Percentiles rank a stretch among this genome's conserved stretches.
These are phyloP conservation scores for Phoenix dactylifera DNA, from an alignment of 176 grass and related monocot species.

Conservation along the genomic window DNA sequence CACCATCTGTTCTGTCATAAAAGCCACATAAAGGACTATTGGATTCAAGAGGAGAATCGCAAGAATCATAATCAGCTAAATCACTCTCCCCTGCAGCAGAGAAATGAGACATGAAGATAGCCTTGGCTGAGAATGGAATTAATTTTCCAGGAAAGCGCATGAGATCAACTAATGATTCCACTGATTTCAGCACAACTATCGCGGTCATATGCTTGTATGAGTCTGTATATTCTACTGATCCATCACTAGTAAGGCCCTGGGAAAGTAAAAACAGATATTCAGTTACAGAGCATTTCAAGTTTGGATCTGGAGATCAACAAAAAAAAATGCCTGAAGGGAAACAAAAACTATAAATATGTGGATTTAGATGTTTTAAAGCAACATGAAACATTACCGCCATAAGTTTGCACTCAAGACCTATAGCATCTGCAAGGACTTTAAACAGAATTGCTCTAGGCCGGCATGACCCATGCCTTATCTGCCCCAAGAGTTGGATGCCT, in stretches of 20 bases:
- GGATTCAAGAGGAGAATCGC: slow-evolving; percentile 94
- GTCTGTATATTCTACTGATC: slow-evolving; percentile 58
- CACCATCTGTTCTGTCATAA: slow-evolving; percentile 18
- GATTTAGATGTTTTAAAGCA: too few species aligned
- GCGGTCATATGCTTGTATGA: slow-evolving; percentile 90
- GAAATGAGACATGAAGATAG: slow-evolving; percentile 72
- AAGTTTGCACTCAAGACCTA: slow-evolving; percentile 84
- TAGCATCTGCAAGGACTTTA: slow-evolving; percentile 90
- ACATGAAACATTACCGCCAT: slow-evolving; percentile 46
- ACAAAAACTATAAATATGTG: too few species aligned
- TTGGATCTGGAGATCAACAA: not conserved
- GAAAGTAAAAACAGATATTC: slow-evolving; percentile 17
- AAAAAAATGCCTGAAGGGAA: not conserved
- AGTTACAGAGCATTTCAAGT: not conserved
- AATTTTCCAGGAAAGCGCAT: slow-evolving; percentile 96
- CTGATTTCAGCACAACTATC: slow-evolving; percentile 55
- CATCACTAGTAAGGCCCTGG: slow-evolving; percentile 81
- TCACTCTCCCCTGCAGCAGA: slow-evolving; percentile 85
- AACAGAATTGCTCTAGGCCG: slow-evolving; percentile 85
- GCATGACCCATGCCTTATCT: slow-evolving; percentile 96
- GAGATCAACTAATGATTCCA: slow-evolving; percentile 81
- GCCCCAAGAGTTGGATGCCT: slow-evolving; percentile 79
- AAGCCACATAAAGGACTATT: slow-evolving; percentile 74
- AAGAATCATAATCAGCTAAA: slow-evolving; percentile 91
- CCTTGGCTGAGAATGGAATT: slow-evolving; percentile 78